Evolutionary conservation across 2,329 filamentous ascomycete genomes (phyloP).

Genomic region (Paecilomyces fulvus): DNA sequence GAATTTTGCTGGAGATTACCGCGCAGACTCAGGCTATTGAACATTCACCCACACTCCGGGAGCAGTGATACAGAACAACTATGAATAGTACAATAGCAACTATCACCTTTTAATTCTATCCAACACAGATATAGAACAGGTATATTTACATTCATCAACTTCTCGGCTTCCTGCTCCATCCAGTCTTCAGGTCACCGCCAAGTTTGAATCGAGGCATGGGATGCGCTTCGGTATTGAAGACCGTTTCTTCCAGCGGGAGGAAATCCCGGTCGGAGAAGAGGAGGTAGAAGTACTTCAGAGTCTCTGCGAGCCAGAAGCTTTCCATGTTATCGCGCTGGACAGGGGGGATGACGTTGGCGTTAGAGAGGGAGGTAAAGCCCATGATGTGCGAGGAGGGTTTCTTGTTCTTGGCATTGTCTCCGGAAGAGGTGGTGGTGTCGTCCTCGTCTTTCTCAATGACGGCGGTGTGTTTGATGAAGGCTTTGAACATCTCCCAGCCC

Average conservation of each 20-base stretch:
- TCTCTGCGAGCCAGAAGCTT: constrained; percentile 98
- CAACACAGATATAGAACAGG: not conserved
- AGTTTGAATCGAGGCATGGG: constrained; percentile 80
- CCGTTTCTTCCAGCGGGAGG: constrained; percentile 74
- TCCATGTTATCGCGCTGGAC: constrained; percentile 84
- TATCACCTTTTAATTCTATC: not conserved
- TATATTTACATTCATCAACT: not conserved
- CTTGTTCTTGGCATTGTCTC: not conserved
- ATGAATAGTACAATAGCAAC: not conserved
- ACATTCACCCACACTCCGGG: not conserved
- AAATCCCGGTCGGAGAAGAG: constrained; percentile 79
- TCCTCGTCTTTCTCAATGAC: constrained; percentile 55
- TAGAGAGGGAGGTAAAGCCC: constrained; percentile 72
- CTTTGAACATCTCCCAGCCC: constrained; percentile 98
- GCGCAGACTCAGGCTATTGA: too few species aligned
- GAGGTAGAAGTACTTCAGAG: constrained; percentile 94
- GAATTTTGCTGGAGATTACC: too few species aligned
- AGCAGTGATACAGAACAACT: too few species aligned
- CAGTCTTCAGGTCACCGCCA: constrained; percentile 37
- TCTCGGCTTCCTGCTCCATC: constrained; percentile 26
- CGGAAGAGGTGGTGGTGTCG: constrained; percentile 10
- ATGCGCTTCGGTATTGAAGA: constrained; percentile 96
- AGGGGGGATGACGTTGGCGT: constrained; percentile 66
- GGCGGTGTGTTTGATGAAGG: constrained; percentile 77
- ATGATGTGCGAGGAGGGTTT: constrained; percentile 20